phyloP scores from a whole-genome alignment of 805 yeast species.

The Candida railenensis region DNA sequence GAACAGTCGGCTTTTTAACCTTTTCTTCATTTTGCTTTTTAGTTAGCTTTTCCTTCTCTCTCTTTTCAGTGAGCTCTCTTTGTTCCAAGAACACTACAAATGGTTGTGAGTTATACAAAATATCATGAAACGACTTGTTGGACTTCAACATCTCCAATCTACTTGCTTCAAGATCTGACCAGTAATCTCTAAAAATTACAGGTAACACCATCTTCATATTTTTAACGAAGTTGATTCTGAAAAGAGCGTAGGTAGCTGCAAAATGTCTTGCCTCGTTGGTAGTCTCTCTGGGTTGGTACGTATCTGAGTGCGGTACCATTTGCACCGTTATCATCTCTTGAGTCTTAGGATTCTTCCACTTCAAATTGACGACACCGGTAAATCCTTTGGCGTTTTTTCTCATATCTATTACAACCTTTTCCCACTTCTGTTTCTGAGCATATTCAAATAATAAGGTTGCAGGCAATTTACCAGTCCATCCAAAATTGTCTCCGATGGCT shows the following conservation, averaged over 20 bases:
- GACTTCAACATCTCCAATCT: constrained; percentile 49
- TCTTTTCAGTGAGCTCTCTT: constrained; percentile 42
- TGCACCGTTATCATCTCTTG: constrained; percentile 59
- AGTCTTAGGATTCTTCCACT: constrained; percentile 80
- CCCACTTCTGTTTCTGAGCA: constrained; percentile 89
- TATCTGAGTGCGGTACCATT: constrained; percentile 50
- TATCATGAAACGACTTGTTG: constrained; percentile 48
- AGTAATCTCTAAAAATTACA: constrained; percentile 70
- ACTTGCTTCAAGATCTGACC: constrained; percentile 69
- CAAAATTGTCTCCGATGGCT: constrained; percentile 54
- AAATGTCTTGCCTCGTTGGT: constrained; percentile 86
- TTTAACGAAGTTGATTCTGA: constrained; percentile 74
- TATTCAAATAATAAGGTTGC: constrained; percentile 82
- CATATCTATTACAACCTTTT: constrained; percentile 78
- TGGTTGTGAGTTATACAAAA: constrained; percentile 69
- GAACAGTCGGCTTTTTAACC: constrained; percentile 44
- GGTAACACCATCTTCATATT: constrained; percentile 88
- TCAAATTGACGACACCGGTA: constrained; percentile 61
- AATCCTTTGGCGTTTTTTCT: constrained; percentile 48
- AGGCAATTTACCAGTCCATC: constrained; percentile 96
- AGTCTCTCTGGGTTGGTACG: constrained; percentile 68
- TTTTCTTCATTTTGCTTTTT: constrained; percentile 51
- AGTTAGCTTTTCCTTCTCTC: constrained; percentile 46
- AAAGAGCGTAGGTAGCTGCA: constrained; percentile 87
- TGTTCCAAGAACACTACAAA: constrained; percentile 66